Base-by-base conservation (phyloP, 2,329 filamentous ascomycete species). In the Grosmannia clavigera region DNA sequence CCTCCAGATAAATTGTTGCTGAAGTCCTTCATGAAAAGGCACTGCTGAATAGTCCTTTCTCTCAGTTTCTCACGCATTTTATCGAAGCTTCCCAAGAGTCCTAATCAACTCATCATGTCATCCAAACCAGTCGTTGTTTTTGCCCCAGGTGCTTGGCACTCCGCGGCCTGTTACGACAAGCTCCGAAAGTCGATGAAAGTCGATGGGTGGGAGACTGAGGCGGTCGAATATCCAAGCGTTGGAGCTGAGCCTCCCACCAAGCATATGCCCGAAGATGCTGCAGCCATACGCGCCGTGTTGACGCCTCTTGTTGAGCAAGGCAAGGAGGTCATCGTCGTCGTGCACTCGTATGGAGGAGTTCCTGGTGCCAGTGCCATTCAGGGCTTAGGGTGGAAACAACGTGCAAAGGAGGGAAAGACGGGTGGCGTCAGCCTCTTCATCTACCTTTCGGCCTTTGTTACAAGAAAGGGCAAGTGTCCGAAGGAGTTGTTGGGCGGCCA, bases 81-180 rank as follows among this genome's bases (percentile, higher is more conserved):
- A 27, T 48, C 14, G 14, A 40, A 40, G 14, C 38, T 40, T 31
- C 50, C 27, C 12, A 53, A 2, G 16, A 31, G 11, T n/a, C 51
- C 12, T 2, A 2, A 9, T 19, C 11, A 2, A 27, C n/a, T n/a
- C 55, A 43, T 27, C 66, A 65, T 53, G 70, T 63, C 53, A 67
- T 71, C 50, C 65, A 57, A 58, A n/a, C 46, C 57, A 3, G 16
- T 74, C 48, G 67, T 74, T 54, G 69, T 67, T 9, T 48, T 59
- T n/a, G 50, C 52, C 12, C 70, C 70, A 1, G 72, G 72, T 9
- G 72, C 72, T 16, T 74, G 72, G 71, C 62, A 71, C 55, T 61
- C 38, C 4, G 67, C 70, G 0, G 52, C 62, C n/a, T 63, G 65
- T 60, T 73, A 67, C 51, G 62, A 67, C 43, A 53, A 62, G 16